Percentiles rank a stretch among this genome's conserved stretches.
Conservation (phyloP, 306 rosid genomes). For the Vachellia pachyceras region DNA sequence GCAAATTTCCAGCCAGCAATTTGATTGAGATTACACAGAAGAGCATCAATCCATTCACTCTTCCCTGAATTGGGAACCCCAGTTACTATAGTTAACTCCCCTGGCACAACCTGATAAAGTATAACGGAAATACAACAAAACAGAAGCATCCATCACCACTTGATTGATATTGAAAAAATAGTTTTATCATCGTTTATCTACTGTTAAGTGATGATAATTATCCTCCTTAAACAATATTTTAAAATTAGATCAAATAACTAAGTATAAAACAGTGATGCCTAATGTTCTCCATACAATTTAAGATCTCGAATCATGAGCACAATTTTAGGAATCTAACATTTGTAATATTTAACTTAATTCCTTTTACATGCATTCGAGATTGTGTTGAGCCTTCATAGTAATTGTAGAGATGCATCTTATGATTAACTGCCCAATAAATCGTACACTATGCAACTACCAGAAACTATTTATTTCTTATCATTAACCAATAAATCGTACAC, state of each 20-base stretch:
- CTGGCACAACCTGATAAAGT: constrained; percentile 82
- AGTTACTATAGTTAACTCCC: constrained; percentile 89
- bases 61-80: constrained; percentile 99
- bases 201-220: constrained; percentile 13
- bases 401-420: background rate
- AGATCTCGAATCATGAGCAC: background rate
- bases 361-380: background rate
- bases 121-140: constrained; percentile 30
- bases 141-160: background rate
- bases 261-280: background rate
- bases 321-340: background rate
- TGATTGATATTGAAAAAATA: constrained; percentile 2
- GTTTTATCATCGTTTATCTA: background rate
- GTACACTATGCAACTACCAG: background rate
- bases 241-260: constrained; percentile 27
- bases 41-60: constrained; percentile 99
- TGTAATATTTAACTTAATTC: background rate
- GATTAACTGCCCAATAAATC: constrained; percentile 10
- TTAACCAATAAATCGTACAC: background rate
- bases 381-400: background rate
- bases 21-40: constrained; percentile 80
- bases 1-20: constrained; percentile 81
- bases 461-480: background rate
- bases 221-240: background rate
- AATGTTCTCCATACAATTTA: constrained; percentile 1